phyloP scores from a whole-genome alignment of 139 green algal genomes.

The Chlamydomonas sphaeroides region DNA sequence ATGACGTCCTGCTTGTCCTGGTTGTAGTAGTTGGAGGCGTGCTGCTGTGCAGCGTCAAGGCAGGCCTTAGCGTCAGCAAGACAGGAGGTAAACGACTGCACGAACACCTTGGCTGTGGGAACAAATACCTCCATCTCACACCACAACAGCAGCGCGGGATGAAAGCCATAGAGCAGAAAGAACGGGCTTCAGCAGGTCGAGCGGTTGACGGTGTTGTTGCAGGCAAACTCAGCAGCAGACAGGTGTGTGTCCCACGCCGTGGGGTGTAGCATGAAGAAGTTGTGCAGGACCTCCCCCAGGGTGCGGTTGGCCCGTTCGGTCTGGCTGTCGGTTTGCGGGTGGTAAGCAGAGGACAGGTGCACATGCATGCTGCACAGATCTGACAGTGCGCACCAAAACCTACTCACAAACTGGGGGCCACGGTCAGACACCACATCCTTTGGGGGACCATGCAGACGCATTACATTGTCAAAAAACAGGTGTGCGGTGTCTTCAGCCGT shows the following conservation, averaged over 20 bases:
- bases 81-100: too few relatives aligned
- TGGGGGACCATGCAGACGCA: too few relatives aligned
- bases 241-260: slow-evolving; percentile 61
- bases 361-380: background rate
- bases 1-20: too few relatives aligned
- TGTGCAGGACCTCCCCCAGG: background rate
- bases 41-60: too few relatives aligned
- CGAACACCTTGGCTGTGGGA: too few relatives aligned
- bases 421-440: background rate
- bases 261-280: slow-evolving; percentile 30
- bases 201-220: slow-evolving; percentile 50
- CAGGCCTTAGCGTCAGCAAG: too few relatives aligned
- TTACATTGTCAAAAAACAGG: background rate
- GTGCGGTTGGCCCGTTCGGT: background rate
- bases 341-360: background rate
- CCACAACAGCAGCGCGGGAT: too few relatives aligned
- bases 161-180: slow-evolving; percentile 47
- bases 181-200: slow-evolving; percentile 51
- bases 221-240: slow-evolving; percentile 52
- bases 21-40: too few relatives aligned
- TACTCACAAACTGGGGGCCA: background rate
- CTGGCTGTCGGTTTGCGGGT: background rate
- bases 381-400: background rate
- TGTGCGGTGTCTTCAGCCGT: background rate
- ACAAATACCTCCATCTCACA: too few relatives aligned